A percentile compares a stretch with the other conserved stretches of the same genome.
phyloP scores from a whole-genome alignment of 768 basidiomycete genomes.

The Melanogaster broomeanus region DNA sequence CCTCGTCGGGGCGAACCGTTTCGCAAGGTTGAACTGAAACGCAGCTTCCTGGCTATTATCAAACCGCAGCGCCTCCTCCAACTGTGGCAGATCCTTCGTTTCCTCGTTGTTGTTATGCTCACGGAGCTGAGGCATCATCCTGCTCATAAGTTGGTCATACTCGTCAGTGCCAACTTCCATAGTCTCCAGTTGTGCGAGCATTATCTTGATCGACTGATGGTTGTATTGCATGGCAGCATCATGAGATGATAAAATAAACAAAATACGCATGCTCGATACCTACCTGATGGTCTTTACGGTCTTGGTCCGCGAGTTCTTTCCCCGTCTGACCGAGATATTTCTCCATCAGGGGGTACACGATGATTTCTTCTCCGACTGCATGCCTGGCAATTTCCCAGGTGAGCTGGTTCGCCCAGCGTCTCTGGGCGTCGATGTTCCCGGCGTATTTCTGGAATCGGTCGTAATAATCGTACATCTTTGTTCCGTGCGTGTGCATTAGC shows the following conservation, averaged over 20 bases:
- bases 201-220: slow-evolving; percentile 36
- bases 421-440: slow-evolving; percentile 48
- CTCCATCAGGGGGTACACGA: slow-evolving; percentile 66
- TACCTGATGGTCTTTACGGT: slow-evolving; percentile 59
- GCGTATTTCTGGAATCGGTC: slow-evolving; percentile 44
- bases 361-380: slow-evolving; percentile 61
- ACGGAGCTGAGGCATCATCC: slow-evolving; percentile 49
- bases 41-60: slow-evolving; percentile 49
- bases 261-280: too few relatives aligned
- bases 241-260: too few relatives aligned
- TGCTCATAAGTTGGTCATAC: slow-evolving; percentile 43
- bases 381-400: slow-evolving; percentile 64
- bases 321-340: slow-evolving; percentile 55
- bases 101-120: slow-evolving; percentile 62
- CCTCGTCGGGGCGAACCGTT: slow-evolving; percentile 65
- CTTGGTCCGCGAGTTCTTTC: slow-evolving; percentile 50
- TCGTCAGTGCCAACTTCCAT: slow-evolving; percentile 43
- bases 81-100: slow-evolving; percentile 52
- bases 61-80: slow-evolving; percentile 48
- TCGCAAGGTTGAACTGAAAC: slow-evolving; percentile 50
- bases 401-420: slow-evolving; percentile 56
- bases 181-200: slow-evolving; percentile 49
- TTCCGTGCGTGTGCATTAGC: not conserved
- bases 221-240: too few relatives aligned
- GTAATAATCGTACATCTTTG: slow-evolving; percentile 59